Evolutionary conservation across 1,139 yeast species (phyloP), one percentile per base, ranked within the genome.

Genomic region (Saccharomyces hybrid): DNA sequence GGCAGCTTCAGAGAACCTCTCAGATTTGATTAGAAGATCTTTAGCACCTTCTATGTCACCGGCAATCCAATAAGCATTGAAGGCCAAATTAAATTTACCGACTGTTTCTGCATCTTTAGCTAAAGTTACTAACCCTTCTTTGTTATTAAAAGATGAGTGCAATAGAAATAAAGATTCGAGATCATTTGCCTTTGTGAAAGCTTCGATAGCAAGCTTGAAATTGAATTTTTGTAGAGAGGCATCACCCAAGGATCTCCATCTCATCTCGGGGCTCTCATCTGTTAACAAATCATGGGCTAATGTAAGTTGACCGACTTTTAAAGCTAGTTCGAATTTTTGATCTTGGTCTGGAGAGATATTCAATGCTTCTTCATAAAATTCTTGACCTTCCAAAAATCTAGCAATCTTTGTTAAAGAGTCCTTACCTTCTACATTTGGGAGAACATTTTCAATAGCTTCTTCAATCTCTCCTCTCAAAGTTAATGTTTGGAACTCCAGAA

Each of bases 241-340:
- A 74, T 93, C 99, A 60, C 98, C 99, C 55, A 93, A 80, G 58
- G 84, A 80, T 72, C 88, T 88, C 98, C 98, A 93, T 73, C 89
- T 91, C 66, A 79, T 81, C 60, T 82, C 82, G 61, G 82, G 85
- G 54, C 77, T 75, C 50, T 75, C 73, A 32, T 68, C 68, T 16
- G 74, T 67, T 42, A 95, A 88, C 68, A 93, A 82, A 47, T 80
- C 81, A 62, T 81, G 79, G 8, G 99, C 99, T 62, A 84, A 79
- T 3, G 74, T 69, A 59, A 93, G 80, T 66, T 88, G 80, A 57
- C 82, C 81, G 26, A 89, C 81, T 52, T 82, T 78, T 49, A 88
- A 71, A 23, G 96, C 88, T 61, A 90, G 79, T 65, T 88, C 96
- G 69, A 90, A 90, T 69, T 82, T 85, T 65, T 93, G 95, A 66